Conservation (phyloP, 768 basidiomycete genomes). For the Amylocystis lapponica region DNA sequence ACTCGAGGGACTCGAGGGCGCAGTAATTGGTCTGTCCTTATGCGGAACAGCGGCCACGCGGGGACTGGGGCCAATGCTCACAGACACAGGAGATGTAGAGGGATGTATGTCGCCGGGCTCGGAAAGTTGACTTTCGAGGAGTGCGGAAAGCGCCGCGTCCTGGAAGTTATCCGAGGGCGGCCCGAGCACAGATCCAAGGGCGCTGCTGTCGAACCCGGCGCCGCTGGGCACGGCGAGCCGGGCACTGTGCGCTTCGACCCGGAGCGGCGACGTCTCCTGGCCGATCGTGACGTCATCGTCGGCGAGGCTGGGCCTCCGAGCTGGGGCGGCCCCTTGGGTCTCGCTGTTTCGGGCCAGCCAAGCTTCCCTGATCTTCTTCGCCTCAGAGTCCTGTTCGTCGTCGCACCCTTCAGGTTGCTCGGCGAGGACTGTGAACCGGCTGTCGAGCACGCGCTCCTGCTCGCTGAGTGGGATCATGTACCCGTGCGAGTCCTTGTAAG, state of each 20-base stretch:
- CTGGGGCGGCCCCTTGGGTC: no score
- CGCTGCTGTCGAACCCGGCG: no score
- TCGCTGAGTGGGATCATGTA: slow-evolving; percentile 15
- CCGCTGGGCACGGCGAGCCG: no score
- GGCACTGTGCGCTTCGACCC: no score
- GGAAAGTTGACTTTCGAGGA: no score
- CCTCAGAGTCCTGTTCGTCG: slow-evolving; percentile 6
- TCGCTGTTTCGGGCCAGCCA: slow-evolving; percentile 12
- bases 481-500: slow-evolving; percentile 11
- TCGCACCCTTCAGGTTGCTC: not conserved
- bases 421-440: slow-evolving; percentile 9
- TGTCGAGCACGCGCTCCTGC: slow-evolving; percentile 16
- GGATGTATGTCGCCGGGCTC: not conserved
- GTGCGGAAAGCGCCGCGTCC: no score
- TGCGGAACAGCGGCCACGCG: not conserved
- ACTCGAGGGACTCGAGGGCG: slow-evolving; percentile 6
- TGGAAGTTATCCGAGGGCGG: no score
- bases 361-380: slow-evolving; percentile 12
- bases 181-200: no score
- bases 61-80: not conserved
- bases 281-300: not conserved
- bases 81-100: not conserved
- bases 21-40: not conserved
- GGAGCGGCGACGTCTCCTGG: no score
- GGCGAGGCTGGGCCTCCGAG: not conserved